Conservation (phyloP, 495 filamentous ascomycete species). For the Rostrohypoxylon terebratum region DNA sequence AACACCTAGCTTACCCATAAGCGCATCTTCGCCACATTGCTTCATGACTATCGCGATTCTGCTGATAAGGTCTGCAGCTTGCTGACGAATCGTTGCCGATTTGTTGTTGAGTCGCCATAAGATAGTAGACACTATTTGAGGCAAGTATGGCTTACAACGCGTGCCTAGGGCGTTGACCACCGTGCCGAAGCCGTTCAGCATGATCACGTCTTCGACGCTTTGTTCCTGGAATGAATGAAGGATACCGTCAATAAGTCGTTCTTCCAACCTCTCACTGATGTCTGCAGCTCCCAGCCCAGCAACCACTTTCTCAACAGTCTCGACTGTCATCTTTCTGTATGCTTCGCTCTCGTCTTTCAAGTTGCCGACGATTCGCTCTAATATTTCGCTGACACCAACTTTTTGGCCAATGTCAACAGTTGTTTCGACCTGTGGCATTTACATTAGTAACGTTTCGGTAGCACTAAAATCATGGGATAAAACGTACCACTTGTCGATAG, state of each 20-base stretch:
- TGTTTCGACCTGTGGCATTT: slow-evolving; percentile 74
- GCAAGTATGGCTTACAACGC: slow-evolving; percentile 94
- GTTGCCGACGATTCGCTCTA: slow-evolving; percentile 92
- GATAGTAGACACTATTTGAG: slow-evolving; percentile 95
- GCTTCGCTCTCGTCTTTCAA: slow-evolving; percentile 98
- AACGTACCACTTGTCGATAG: slow-evolving; percentile 83
- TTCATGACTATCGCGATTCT: slow-evolving; percentile 99
- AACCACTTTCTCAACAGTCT: slow-evolving; percentile 96
- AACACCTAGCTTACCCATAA: slow-evolving; percentile 95
- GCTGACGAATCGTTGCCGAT: slow-evolving; percentile 92
- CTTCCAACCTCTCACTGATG: slow-evolving; percentile 91
- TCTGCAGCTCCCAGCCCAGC: slow-evolving; percentile 93
- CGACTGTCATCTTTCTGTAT: slow-evolving; percentile 98
- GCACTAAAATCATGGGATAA: not conserved
- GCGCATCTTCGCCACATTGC: slow-evolving; percentile 93
- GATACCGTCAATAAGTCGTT: slow-evolving; percentile 95
- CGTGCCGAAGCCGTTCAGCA: slow-evolving; percentile 98
- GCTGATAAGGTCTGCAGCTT: slow-evolving; percentile 95
- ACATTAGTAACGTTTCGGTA: slow-evolving; percentile 12
- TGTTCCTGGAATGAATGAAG: slow-evolving; percentile 98
- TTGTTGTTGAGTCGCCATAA: slow-evolving; percentile 99
- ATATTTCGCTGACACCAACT: slow-evolving; percentile 93
- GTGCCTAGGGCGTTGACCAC: slow-evolving; percentile 95
- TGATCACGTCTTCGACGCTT: slow-evolving; percentile 93
- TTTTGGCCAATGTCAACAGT: slow-evolving; percentile 98